Conservation (phyloP, 2,329 filamentous ascomycete genomes). For the Cercospora beticola region DNA sequence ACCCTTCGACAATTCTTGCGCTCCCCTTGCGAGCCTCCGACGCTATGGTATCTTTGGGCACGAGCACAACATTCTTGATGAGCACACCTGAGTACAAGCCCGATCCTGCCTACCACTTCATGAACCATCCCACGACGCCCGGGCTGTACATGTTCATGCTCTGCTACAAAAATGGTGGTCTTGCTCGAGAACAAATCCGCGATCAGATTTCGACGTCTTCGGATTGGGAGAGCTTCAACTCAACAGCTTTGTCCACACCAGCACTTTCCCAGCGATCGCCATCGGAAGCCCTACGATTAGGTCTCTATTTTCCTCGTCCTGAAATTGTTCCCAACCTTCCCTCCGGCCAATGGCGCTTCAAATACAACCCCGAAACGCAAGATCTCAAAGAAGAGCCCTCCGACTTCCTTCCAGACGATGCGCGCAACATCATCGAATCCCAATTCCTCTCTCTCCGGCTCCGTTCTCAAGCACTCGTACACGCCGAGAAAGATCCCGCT, state of each 20-base stretch:
- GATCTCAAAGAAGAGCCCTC: slow-evolving; percentile 41
- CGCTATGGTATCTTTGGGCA: slow-evolving; percentile 91
- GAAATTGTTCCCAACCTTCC: slow-evolving; percentile 93
- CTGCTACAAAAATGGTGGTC: slow-evolving; percentile 97
- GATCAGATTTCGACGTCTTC: slow-evolving; percentile 67
- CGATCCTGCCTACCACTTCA: slow-evolving; percentile 91
- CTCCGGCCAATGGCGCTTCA: slow-evolving; percentile 84
- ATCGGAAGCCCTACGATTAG: slow-evolving; percentile 67
- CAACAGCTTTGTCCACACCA: slow-evolving; percentile 64
- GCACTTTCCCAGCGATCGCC: slow-evolving; percentile 63
- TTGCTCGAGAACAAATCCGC: slow-evolving; percentile 86
- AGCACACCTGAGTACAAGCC: slow-evolving; percentile 88
- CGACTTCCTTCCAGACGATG: slow-evolving; percentile 62
- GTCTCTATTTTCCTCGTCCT: slow-evolving; percentile 90
- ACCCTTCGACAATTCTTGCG: slow-evolving; percentile 90
- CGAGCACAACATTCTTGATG: slow-evolving; percentile 97
- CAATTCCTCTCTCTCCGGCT: slow-evolving; percentile 89
- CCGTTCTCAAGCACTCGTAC: slow-evolving; percentile 74
- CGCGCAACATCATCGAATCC: slow-evolving; percentile 87
- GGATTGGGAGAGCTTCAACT: slow-evolving; percentile 80
- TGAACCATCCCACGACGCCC: slow-evolving; percentile 90
- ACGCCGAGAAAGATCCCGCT: slow-evolving; percentile 37
- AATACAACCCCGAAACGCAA: slow-evolving; percentile 53
- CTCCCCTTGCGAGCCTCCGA: slow-evolving; percentile 84
- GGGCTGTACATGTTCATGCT: slow-evolving; percentile 99